Percentiles rank a stretch among this genome's conserved stretches.
These are phyloP conservation scores for Vicia sativa DNA, from an alignment of 306 rosid species.

Conservation along the genomic window DNA sequence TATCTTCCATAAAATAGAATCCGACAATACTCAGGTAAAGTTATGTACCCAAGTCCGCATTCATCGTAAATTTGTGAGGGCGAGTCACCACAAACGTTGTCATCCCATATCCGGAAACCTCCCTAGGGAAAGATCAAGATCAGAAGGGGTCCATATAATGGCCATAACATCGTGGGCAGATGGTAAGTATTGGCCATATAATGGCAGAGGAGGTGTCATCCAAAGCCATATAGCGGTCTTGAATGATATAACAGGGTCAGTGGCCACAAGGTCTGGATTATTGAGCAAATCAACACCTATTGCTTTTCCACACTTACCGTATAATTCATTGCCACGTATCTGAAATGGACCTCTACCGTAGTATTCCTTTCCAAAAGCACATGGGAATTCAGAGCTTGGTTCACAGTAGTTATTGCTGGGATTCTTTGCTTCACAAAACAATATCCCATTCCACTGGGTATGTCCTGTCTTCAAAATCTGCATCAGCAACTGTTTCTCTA, in stretches of 20 bases:
- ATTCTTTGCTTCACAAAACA: slow-evolving; percentile 44
- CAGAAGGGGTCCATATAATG: slow-evolving; percentile 49
- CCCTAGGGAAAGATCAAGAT: slow-evolving; percentile 38
- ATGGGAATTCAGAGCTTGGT: slow-evolving; percentile 38
- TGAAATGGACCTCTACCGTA: slow-evolving; percentile 52
- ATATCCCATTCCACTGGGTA: slow-evolving; percentile 65
- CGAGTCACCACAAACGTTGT: slow-evolving; percentile 23
- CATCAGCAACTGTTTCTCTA: too few species aligned
- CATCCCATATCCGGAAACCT: slow-evolving; percentile 55
- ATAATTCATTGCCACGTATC: too few species aligned
- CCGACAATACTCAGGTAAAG: slow-evolving; percentile 53
- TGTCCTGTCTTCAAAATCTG: too few species aligned
- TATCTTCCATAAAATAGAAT: slow-evolving; percentile 52
- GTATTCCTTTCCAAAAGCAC: slow-evolving; percentile 53
- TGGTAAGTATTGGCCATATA: slow-evolving; percentile 33
- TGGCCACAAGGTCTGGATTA: slow-evolving; percentile 61
- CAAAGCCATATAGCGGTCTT: slow-evolving; percentile 51
- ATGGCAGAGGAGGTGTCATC: slow-evolving; percentile 55
- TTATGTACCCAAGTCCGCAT: slow-evolving; percentile 17
- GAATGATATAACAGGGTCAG: slow-evolving; percentile 40
- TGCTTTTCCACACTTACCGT: slow-evolving; percentile 54
- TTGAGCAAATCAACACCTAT: slow-evolving; percentile 50
- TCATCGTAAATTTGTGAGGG: too few species aligned
- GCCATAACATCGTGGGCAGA: slow-evolving; percentile 62
- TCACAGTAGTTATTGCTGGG: slow-evolving; percentile 20